Percentiles rank a stretch among this genome's conserved stretches.
These are phyloP conservation scores for Colletotrichum somersetense DNA, from an alignment of 2,329 filamentous ascomycete genomes.

Conservation along the genomic window DNA sequence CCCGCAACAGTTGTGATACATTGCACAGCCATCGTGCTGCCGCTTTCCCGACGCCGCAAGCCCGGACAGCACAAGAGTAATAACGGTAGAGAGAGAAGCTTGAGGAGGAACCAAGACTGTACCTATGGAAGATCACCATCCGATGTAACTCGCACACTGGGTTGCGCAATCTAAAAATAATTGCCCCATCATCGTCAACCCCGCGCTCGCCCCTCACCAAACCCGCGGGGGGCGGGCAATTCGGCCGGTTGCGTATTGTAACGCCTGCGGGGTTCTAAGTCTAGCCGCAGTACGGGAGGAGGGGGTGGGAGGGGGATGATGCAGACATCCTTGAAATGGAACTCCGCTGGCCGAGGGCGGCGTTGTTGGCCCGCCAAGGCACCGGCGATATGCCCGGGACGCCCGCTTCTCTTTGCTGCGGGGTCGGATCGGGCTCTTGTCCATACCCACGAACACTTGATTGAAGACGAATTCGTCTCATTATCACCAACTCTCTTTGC, in stretches of 20 bases:
- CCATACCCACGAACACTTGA: too few relatives aligned
- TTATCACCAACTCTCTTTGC: neutral
- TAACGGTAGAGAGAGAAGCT: neutral
- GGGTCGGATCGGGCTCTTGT: slow-evolving; percentile 4
- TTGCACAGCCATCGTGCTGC: neutral
- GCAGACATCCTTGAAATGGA: slow-evolving; percentile 6
- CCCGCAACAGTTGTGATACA: neutral
- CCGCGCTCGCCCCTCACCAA: slow-evolving; percentile 23
- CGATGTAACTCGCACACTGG: neutral
- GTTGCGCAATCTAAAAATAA: neutral
- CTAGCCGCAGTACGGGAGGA: slow-evolving; percentile 1
- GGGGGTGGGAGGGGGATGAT: neutral
- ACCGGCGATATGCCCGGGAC: neutral
- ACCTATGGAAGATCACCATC: slow-evolving; percentile 2
- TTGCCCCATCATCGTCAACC: slow-evolving; percentile 21
- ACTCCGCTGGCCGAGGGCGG: neutral
- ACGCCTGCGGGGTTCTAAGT: slow-evolving; percentile 32
- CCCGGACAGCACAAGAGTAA: neutral
- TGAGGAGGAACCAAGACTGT: neutral
- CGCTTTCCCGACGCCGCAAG: neutral
- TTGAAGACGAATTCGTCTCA: neutral
- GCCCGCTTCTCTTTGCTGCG: slow-evolving; percentile 6
- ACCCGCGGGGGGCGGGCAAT: neutral
- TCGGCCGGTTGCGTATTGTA: slow-evolving; percentile 15
- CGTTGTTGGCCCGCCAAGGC: neutral